Base-by-base conservation (phyloP, 2,329 filamentous ascomycete species). In the Exophiala sideris region DNA sequence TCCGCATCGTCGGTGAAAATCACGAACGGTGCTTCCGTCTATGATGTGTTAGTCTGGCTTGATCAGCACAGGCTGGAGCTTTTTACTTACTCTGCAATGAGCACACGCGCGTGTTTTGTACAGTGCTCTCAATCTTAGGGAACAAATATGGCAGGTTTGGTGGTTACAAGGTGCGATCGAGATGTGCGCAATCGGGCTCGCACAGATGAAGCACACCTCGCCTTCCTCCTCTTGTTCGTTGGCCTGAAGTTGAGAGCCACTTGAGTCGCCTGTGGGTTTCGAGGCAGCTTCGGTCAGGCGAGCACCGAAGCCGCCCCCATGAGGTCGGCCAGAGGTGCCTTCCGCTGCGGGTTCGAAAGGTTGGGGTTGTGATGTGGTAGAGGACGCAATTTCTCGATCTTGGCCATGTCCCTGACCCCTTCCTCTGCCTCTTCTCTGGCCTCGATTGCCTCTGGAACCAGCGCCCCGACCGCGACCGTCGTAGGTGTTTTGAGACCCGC, bases 101-200 rank as follows among this genome's bases (percentile, higher is more conserved):
- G 91, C 88, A 72, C 94, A 99, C 61, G 91, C 88, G 71, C 95
- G 95, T 56, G 86, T 95, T 77, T 96, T 97, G 74, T 97, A 99
- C 41, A 99, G 76, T 1, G 92, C 94, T 64, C 94, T 83, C 82
- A 97, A 83, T 56, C 94, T 83, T 63, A 99, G 75, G 8, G 91
- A 87, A 71, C 94, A 99, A 61, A 97, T 96, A 73, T 99, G 94
- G 69, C 94, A 99, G 45, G 92, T 96, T 53, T 89, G 83, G 73
- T 99, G 94, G 71, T 96, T 97, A 74, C 94, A 99, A 16, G 94
- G 92, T 32, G 91, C 85, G 61, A 99, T 84, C 8, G 91, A 88
- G 64, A 89, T 85, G 75, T 97, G 91, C 45, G 88, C 84, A 45
- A 99, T 86, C 2, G 86, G 83, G 61, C 91, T 96, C 52, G 94